phyloP scores from a whole-genome alignment of 495 filamentous ascomycete species.

The Sphaerosporella brunnea region DNA sequence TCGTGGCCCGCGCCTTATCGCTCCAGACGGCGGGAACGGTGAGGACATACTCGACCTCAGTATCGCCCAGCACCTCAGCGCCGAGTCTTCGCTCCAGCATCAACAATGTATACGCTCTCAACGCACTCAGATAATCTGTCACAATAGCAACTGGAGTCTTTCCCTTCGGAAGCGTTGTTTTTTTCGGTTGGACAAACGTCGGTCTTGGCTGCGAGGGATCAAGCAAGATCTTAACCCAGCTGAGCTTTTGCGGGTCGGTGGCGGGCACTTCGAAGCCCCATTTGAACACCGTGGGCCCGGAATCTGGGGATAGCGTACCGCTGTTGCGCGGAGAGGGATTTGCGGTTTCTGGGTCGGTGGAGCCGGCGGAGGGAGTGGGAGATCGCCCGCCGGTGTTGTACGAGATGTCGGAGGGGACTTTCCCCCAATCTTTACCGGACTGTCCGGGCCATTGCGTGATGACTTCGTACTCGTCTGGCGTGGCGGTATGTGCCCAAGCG shows the following conservation, averaged over 20 bases:
- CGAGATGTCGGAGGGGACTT: slow-evolving; percentile 47
- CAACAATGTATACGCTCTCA: slow-evolving; percentile 56
- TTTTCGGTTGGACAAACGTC: slow-evolving; percentile 56
- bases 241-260: slow-evolving; percentile 46
- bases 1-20: slow-evolving; percentile 54
- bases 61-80: slow-evolving; percentile 40
- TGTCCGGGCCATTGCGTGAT: slow-evolving; percentile 70
- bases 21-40: slow-evolving; percentile 74
- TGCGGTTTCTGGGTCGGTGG: neutral
- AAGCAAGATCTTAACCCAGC: slow-evolving; percentile 65
- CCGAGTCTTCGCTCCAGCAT: slow-evolving; percentile 49
- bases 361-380: neutral
- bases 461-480: slow-evolving; percentile 60
- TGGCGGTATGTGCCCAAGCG: slow-evolving; percentile 39
- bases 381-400: slow-evolving; percentile 26
- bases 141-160: slow-evolving; percentile 43
- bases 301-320: neutral
- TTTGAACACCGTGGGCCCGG: no score
- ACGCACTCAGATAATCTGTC: slow-evolving; percentile 50
- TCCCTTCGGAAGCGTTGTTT: slow-evolving; percentile 54
- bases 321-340: neutral
- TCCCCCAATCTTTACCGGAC: slow-evolving; percentile 52
- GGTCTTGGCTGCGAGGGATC: slow-evolving; percentile 61
- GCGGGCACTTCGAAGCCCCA: slow-evolving; percentile 64
- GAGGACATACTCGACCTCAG: slow-evolving; percentile 48